Base-by-base conservation (phyloP, 192 early-diverging fungal genomes). In the Mycoemilia scoparia region DNA sequence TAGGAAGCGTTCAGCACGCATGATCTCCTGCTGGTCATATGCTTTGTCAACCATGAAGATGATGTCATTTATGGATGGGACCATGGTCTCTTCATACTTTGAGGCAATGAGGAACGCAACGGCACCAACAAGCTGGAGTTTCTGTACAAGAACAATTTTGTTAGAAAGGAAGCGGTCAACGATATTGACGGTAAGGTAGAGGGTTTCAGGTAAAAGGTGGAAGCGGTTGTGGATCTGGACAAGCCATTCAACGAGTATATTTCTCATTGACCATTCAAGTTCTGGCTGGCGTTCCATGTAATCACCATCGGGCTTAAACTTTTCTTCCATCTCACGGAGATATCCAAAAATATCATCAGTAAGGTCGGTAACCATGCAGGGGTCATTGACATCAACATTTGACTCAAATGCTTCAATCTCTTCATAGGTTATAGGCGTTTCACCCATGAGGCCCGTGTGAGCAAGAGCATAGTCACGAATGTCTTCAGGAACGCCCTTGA, bases 301-400 rank as follows among this genome's bases (percentile, higher is more conserved):
- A 2, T 53, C 4, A 15, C 63, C 44, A 30, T 65, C 51, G 10
- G 72, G 67, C 40, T 68, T 42, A 34, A 62, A 45, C 25, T 51
- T 29, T 29, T 67, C 61, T 58, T 78, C 76, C 18, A 75, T 49
- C 43, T 66, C 56, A 9, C 59, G 45, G 58, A 71, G 65, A 37
- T 78, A 75, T 2, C 47, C 55, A 62, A 73, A 73, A 20, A 78
- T 78, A 29, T 67, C 66, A 29, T 54, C 64, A 39, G 66, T 53
- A 34, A 69, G 73, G 41, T 78, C 76, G 13, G 66, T 43, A 13
- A 78, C 40, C 21, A 71, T 45, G 2, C 49, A 43, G 6, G 45
- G 46, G 43, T 74, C 68, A 6, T 15, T 10, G 19, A 50, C 41
- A 35, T 61, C 44, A 0, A 61, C 38, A 33, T 80, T 76, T 3